Evolutionary conservation across 2,329 filamentous ascomycete species (phyloP), one percentile per base, ranked within the genome.

Genomic region (Sporothrix humicola): DNA sequence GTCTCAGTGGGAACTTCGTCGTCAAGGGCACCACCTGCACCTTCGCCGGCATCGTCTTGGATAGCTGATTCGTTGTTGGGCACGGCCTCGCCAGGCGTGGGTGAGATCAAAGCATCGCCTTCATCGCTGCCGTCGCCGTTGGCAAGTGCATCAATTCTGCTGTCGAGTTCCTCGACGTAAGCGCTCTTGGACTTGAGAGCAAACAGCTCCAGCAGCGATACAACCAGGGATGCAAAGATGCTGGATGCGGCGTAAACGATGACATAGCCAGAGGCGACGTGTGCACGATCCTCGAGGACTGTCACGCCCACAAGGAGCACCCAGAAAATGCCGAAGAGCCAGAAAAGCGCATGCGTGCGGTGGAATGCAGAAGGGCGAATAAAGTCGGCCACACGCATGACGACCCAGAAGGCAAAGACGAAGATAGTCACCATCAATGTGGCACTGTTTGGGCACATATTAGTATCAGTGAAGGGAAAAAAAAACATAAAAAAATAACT

Each of bases 331-430:
- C 89, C 80, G 80, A 95, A 98, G 63, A 97, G 86, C 95, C 96
- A 98, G 10, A 97, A 87, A 61, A 95, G 86, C 69, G 89, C 87
- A 81, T 96, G 98, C 5, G 91, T 88, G 23, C 95, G 89, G 74
- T 97, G 93, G 7, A 98, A 88, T 3, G 95, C 95, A 20, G 93
- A 96, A 1, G 96, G 95, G 15, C 95, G 89, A 66, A 92, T 89
- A 75, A 91, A 92, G 78, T 94, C 92, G 17, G 93, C 92, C 1
- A 93, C 91, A 20, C 91, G 89, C 78, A 94, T 90, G 50, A 97
- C 86, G 76, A 94, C 91, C 95, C 95, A 98, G 63, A 94, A 91
- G 23, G 91, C 81, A 74, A 92, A 90, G 79, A 96, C 90, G 85
- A 94, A 97, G 0, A 93, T 86, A 0, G 92, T 92, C 0, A 95